Percentiles rank a stretch among this genome's conserved stretches.
Conservation (phyloP, 352 stramenopile genomes). For the Aphanomyces cochlioides region DNA sequence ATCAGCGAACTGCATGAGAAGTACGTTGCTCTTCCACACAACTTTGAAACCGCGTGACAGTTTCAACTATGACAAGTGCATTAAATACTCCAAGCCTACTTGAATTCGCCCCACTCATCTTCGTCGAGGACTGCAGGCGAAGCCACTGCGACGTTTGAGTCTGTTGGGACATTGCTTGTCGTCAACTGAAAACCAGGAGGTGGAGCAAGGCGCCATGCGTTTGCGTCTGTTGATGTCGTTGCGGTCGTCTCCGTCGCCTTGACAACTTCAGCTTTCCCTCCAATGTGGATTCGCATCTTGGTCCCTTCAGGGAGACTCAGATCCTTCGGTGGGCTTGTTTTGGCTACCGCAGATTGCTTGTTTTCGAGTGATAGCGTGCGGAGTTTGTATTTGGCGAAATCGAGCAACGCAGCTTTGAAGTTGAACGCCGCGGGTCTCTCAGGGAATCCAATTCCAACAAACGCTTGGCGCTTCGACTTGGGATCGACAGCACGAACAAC, state of each 20-base stretch:
- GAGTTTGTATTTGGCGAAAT: conserved; percentile 77
- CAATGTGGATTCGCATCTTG: conserved; percentile 72
- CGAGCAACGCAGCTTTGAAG: conserved; percentile 80
- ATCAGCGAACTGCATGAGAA: neutral
- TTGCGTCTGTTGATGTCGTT: conserved; percentile 48
- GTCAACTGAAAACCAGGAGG: conserved; percentile 29
- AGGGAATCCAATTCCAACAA: conserved; percentile 74
- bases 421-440: conserved; percentile 76
- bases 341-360: conserved; percentile 35
- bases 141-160: conserved; percentile 26
- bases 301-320: conserved; percentile 64
- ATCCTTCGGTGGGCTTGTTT: conserved; percentile 31
- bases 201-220: conserved; percentile 43
- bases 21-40: neutral
- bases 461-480: conserved; percentile 61
- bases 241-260: conserved; percentile 42
- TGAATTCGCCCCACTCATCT: conserved; percentile 82
- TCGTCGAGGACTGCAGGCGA: conserved; percentile 44
- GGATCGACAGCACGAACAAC: conserved; percentile 83
- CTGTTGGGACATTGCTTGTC: conserved; percentile 2
- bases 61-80: neutral
- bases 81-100: conserved; percentile 47
- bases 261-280: conserved; percentile 30
- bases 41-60: neutral
- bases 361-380: conserved; percentile 52